phyloP scores from a whole-genome alignment of 768 basidiomycete species.

The Gloeopeniophorella convolvens region DNA sequence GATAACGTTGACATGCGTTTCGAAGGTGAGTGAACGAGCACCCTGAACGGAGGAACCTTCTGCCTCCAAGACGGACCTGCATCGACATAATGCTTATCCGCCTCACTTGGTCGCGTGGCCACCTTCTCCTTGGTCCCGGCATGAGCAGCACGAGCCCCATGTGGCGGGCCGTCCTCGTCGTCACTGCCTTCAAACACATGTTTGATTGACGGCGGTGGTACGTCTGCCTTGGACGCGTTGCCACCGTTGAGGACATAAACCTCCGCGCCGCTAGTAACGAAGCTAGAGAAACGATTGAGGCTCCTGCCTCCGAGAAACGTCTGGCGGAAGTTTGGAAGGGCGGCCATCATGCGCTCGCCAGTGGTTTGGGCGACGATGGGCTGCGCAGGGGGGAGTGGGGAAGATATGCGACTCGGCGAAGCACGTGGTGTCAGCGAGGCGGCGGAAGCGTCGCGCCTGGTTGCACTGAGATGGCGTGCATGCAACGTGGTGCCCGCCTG shows the following conservation, averaged over 20 bases:
- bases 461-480: slow-evolving; percentile 20
- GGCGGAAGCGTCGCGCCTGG: slow-evolving; percentile 34
- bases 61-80: slow-evolving; percentile 66
- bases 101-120: slow-evolving; percentile 32
- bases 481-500: slow-evolving; percentile 32
- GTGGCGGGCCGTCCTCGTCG: slow-evolving; percentile 35
- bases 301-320: slow-evolving; percentile 72
- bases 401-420: slow-evolving; percentile 26
- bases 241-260: slow-evolving; percentile 72
- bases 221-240: slow-evolving; percentile 25
- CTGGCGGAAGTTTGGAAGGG: slow-evolving; percentile 62
- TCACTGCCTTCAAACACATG: slow-evolving; percentile 23
- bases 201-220: slow-evolving; percentile 20
- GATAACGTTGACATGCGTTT: slow-evolving; percentile 62
- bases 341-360: slow-evolving; percentile 47
- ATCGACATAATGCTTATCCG: slow-evolving; percentile 67
- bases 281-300: slow-evolving; percentile 79
- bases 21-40: slow-evolving; percentile 76
- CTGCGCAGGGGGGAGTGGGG: slow-evolving; percentile 25
- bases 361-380: slow-evolving; percentile 60
- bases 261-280: slow-evolving; percentile 82
- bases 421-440: slow-evolving; percentile 46
- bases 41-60: slow-evolving; percentile 64
- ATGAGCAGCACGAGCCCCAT: slow-evolving; percentile 30
- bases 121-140: slow-evolving; percentile 5